Base-by-base conservation (phyloP, 768 basidiomycete species). In the Trametes coccinea region DNA sequence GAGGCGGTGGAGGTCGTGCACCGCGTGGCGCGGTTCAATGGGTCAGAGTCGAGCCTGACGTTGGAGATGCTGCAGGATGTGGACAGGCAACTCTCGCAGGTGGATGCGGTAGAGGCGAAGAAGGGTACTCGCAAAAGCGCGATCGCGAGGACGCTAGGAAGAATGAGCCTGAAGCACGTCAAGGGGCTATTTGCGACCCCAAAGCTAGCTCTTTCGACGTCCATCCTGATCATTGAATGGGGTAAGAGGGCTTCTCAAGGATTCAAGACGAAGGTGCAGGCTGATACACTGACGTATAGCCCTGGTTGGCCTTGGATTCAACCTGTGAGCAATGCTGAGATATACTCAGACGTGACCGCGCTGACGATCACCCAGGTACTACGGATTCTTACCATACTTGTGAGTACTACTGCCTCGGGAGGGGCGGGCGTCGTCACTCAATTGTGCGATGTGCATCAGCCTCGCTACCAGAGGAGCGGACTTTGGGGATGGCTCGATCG, bases 231-330 rank as follows among this genome's bases (percentile, higher is more conserved):
- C 43, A 37, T 75, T 14, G 53, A 84, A 14, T 85, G 84, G 84
- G 83, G 82, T 79, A 55, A 58, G 72, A 67, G 4, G 4, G 8
- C 5, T 43, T 43, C 41, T 39, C 8, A 7, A 13, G 2, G 33
- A 4, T 14, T 13, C 17, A 16, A 22, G 22, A 22, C 0, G 22
- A 22, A 22, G 22, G 22, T 22, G 22, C 34, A 11, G 11, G 34
- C 34, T 37, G 34, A 37, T 11, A 1, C 2, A 37, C 34, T 11
- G 5, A 6, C 34, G 34, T 37, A 9, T 63, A 89, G 89, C 84
- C 1, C 76, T 92, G 46, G 92, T 92, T 60, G 90, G 90, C 5
- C 79, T 92, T 11, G 89, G 89, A 2, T 90, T 87, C 64, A 88
- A 89, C 13, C 72, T 92, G 76, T 86, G 64, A 72, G 79, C 8